Evolutionary conservation across 768 basidiomycete species (phyloP), one percentile per base, ranked within the genome.

Genomic region (Macrolepiota albuminosa): DNA sequence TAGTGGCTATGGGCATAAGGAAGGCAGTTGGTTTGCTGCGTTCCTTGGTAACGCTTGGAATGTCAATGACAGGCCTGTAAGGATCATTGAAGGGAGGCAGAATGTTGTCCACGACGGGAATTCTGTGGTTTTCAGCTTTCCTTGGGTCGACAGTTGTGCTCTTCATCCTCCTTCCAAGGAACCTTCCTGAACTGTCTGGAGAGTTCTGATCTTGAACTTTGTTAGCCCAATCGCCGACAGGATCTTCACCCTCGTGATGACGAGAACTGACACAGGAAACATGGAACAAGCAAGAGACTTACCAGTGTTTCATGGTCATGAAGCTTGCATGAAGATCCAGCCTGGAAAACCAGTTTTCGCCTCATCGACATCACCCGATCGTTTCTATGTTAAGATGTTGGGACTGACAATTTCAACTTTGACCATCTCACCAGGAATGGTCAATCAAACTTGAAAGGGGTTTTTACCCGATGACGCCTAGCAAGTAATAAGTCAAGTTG

Each of bases 241-340:
- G 89, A 71, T 91, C 79, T 74, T 98, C 97, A 40, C 89, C 95
- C 96, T 95, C 97, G 63, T n/a, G 16, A 51, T 43, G 61, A 73
- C 48, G 71, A 45, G 26, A n/a, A n/a, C 43, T 50, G 34, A 0
- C 33, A 61, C 71, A 42, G 70, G 18, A 51, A 36, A 40, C 24
- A n/a, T n/a, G 33, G 26, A 36, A 24, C 16, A 16, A 7, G 13
- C 46, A 24, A 33, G 42, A 24, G 34, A 75, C 87, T 69, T 58
- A 96, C 95, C 97, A 99, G 67, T 99, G 97, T 73, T 99, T 99
- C 61, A 98, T 83, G 31, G 85, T 84, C 95, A 97, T 98, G 72
- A 21, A 21, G 21, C 21, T 21, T 21, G 21, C 0, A 21, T 21
- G 21, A 99, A 99, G 9, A 84, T 87, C 97, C 97, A 99, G 0